Evolutionary conservation across 2,329 filamentous ascomycete genomes (phyloP).

Genomic region (Fusarium torreyae): DNA sequence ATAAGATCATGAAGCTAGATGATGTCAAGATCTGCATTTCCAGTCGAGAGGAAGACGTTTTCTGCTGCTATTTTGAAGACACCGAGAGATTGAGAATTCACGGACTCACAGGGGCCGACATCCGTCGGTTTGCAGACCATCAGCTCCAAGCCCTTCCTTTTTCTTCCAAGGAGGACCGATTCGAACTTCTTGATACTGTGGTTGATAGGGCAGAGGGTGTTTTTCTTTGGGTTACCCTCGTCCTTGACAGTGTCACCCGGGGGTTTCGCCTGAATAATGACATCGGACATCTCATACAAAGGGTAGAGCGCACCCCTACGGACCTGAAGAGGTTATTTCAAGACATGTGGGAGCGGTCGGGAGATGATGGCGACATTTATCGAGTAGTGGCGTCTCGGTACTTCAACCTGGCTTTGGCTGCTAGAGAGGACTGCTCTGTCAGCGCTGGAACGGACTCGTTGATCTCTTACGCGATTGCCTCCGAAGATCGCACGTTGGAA

Average conservation of each 20-base stretch:
- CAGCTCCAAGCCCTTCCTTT: not conserved
- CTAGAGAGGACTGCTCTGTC: too few relatives aligned
- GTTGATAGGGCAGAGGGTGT: not conserved
- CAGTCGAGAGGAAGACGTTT: not conserved
- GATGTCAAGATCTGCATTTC: not conserved
- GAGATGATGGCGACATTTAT: not conserved
- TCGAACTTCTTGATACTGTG: accelerated
- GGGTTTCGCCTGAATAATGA: accelerated
- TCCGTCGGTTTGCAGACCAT: not conserved
- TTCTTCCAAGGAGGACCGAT: accelerated
- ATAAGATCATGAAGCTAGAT: accelerated
- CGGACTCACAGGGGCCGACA: not conserved
- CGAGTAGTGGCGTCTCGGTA: not conserved
- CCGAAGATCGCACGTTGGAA: accelerated
- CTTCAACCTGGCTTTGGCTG: not conserved
- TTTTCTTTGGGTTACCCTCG: not conserved
- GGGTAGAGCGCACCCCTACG: not conserved
- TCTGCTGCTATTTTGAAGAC: not conserved
- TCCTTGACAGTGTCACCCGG: not conserved
- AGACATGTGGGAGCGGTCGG: slow-evolving; percentile 1
- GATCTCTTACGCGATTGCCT: not conserved
- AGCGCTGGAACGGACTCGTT: accelerated
- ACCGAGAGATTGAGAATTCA: not conserved
- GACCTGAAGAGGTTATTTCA: not conserved
- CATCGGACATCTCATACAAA: not conserved